Evolutionary conservation across 2,329 filamentous ascomycete genomes (phyloP).

Genomic region (Arthrobotrys conoides): DNA sequence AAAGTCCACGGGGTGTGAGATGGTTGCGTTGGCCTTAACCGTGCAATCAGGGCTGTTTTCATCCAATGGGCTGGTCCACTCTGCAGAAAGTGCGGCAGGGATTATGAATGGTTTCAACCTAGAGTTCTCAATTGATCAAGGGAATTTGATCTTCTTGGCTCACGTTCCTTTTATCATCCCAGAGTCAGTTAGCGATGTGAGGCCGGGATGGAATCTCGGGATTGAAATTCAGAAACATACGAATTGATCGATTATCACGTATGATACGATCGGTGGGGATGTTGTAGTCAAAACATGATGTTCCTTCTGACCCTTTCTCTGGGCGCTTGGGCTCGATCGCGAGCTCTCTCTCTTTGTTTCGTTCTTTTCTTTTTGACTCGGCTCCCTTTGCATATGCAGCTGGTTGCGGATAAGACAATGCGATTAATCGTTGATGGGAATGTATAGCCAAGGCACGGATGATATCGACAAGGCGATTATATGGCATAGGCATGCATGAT

Average conservation of each 20-base stretch:
- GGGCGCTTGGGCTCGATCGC: too few species aligned
- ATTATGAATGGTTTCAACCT: constrained; percentile 10
- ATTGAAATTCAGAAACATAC: not conserved
- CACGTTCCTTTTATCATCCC: constrained; percentile 8
- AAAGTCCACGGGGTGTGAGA: not conserved
- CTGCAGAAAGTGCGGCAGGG: constrained; percentile 18
- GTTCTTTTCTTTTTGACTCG: not conserved
- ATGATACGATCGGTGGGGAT: not conserved
- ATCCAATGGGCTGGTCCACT: constrained; percentile 19
- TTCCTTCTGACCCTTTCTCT: not conserved
- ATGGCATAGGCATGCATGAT: not conserved
- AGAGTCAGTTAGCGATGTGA: not conserved
- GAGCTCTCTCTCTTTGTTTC: not conserved
- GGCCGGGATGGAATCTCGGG: constrained; percentile 5
- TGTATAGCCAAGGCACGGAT: not conserved
- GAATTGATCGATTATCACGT: not conserved
- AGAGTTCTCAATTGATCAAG: not conserved
- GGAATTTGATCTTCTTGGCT: not conserved
- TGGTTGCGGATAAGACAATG: not conserved
- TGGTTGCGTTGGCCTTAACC: constrained; percentile 15
- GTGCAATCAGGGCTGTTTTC: constrained; percentile 16
- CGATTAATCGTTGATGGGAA: not conserved
- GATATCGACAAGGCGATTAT: constrained; percentile 1
- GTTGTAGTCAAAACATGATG: not conserved
- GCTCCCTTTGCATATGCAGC: not conserved